A percentile compares a stretch with the other conserved stretches of the same genome.
Conservation (phyloP, 106 monocot genomes). For the Amphibolis antarctica region DNA sequence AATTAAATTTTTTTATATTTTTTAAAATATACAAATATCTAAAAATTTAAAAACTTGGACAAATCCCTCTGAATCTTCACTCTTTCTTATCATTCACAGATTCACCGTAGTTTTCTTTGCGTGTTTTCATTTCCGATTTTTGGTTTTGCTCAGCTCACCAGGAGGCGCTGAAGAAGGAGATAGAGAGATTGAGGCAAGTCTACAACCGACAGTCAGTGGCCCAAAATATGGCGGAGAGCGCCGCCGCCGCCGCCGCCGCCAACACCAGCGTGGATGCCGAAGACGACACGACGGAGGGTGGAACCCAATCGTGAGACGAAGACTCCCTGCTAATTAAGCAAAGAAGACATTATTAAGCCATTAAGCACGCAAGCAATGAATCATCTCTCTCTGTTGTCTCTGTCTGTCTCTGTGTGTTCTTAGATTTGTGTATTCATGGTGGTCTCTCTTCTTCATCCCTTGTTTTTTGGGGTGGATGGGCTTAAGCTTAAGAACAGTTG, state of each 20-base stretch:
- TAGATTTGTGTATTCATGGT: neutral
- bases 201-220: constrained; percentile 55
- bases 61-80: no score
- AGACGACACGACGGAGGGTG: neutral
- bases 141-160: constrained; percentile 49
- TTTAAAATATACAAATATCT: no score
- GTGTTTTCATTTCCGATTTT: no score
- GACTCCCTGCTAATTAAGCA: neutral
- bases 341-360: no score
- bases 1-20: no score
- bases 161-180: constrained; percentile 75
- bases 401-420: no score
- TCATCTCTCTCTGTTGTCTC: neutral
- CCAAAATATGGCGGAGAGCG: constrained; percentile 15
- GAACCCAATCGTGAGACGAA: neutral
- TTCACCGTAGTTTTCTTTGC: no score
- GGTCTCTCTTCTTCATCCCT: constrained; percentile 6
- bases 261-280: neutral
- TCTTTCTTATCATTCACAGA: no score
- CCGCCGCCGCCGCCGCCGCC: neutral
- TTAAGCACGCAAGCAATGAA: neutral
- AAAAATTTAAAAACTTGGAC: no score
- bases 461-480: neutral
- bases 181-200: constrained; percentile 58
- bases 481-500: constrained; percentile 4